Conservation (phyloP, 2,329 filamentous ascomycete genomes). For the Colletotrichum tropicale region DNA sequence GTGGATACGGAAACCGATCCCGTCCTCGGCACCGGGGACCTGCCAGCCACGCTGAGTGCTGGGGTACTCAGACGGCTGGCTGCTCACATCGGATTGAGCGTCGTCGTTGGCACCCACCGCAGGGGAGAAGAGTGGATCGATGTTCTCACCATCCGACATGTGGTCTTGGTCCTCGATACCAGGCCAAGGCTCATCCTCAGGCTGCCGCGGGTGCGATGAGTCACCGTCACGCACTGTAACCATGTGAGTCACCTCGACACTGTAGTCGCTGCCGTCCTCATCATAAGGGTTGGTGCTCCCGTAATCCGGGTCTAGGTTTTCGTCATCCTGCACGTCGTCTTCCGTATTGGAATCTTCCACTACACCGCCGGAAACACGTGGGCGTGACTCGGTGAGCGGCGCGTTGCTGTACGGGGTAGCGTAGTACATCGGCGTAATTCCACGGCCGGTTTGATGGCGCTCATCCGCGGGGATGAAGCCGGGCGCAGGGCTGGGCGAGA, state of each 20-base stretch:
- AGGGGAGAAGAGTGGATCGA: slow-evolving; percentile 42
- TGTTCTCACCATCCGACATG: slow-evolving; percentile 55
- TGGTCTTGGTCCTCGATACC: slow-evolving; percentile 57
- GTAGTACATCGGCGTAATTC: slow-evolving; percentile 70
- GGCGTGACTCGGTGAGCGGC: slow-evolving; percentile 46
- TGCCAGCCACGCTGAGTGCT: slow-evolving; percentile 51
- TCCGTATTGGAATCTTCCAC: slow-evolving; percentile 27
- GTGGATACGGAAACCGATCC: slow-evolving; percentile 41
- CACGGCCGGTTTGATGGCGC: slow-evolving; percentile 37
- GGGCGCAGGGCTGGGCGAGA: slow-evolving; percentile 48
- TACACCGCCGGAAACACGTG: slow-evolving; percentile 9
- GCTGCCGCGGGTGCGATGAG: slow-evolving; percentile 35
- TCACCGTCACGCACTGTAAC: slow-evolving; percentile 8
- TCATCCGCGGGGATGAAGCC: slow-evolving; percentile 33
- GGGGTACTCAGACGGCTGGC: slow-evolving; percentile 61
- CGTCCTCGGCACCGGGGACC: slow-evolving; percentile 26
- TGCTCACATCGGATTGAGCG: slow-evolving; percentile 44
- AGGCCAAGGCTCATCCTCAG: slow-evolving; percentile 62
- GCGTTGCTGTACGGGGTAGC: slow-evolving; percentile 75
- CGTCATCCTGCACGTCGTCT: slow-evolving; percentile 32
- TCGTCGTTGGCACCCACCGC: slow-evolving; percentile 27
- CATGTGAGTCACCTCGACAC: slow-evolving; percentile 29
- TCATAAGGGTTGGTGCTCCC: slow-evolving; percentile 32
- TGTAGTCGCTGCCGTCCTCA: slow-evolving; percentile 31
- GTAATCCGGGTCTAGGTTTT: slow-evolving; percentile 27